Percentiles rank a stretch among this genome's conserved stretches.
Evolutionary conservation across 2,329 filamentous ascomycete genomes (phyloP).

Genomic region (Coniochaeta sp.): DNA sequence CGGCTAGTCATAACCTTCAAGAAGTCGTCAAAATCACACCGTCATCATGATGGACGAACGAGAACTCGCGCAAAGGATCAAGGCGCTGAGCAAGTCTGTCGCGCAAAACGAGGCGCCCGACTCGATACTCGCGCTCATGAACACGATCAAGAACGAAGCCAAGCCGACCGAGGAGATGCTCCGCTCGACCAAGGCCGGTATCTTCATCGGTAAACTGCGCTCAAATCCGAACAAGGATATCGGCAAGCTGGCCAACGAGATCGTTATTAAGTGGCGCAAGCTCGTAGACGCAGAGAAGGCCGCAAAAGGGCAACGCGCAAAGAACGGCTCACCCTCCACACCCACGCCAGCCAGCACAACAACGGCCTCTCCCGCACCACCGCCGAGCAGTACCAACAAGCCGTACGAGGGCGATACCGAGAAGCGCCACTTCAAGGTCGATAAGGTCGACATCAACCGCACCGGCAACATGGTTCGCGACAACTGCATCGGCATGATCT

Average conservation of each 20-base stretch:
- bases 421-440: constrained; percentile 75
- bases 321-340: constrained; percentile 30
- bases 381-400: constrained; percentile 24
- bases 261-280: constrained; percentile 83
- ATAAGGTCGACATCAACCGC: constrained; percentile 69
- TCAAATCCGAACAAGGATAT: constrained; percentile 77
- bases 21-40: neutral
- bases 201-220: constrained; percentile 75
- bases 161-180: constrained; percentile 5
- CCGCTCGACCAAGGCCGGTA: constrained; percentile 72
- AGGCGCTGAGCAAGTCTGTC: constrained; percentile 73
- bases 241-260: constrained; percentile 66
- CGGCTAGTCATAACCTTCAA: neutral
- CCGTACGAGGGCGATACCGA: constrained; percentile 59
- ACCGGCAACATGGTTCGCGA: constrained; percentile 71
- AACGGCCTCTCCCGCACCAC: constrained; percentile 38
- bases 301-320: constrained; percentile 25
- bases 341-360: constrained; percentile 39
- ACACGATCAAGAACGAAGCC: constrained; percentile 3
- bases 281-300: constrained; percentile 61
- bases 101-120: constrained; percentile 58
- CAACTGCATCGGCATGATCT: constrained; percentile 82
- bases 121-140: constrained; percentile 6
- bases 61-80: constrained; percentile 70
- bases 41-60: constrained; percentile 63